phyloP scores from a whole-genome alignment of 495 filamentous ascomycete species.

The Friedmanniomyces simplex region DNA sequence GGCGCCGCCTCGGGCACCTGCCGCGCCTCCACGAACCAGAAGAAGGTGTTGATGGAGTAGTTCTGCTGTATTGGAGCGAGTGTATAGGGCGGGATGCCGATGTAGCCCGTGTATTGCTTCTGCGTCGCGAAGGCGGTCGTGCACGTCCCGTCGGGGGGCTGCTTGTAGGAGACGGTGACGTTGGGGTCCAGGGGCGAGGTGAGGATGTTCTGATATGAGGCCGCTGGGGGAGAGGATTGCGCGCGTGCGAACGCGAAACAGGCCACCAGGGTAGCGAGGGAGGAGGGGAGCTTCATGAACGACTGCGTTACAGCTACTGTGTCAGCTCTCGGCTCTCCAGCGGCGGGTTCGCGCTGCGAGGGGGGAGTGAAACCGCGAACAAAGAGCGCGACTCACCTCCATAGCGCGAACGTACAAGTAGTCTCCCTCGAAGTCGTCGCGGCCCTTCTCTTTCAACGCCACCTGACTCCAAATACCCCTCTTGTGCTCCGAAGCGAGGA shows the following conservation, averaged over 20 bases:
- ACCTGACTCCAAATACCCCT: too few species aligned
- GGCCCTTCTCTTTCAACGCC: too few species aligned
- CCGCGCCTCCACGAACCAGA: constrained; percentile 40
- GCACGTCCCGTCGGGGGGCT: constrained; percentile 39
- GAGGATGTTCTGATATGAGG: constrained; percentile 41
- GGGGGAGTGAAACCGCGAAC: neutral
- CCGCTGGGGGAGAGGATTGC: constrained; percentile 22
- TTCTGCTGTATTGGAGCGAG: constrained; percentile 44
- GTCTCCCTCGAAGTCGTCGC: neutral
- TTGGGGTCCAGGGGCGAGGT: constrained; percentile 46
- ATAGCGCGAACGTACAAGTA: neutral
- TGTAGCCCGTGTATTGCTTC: constrained; percentile 34
- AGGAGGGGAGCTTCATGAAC: constrained; percentile 10
- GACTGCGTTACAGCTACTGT: neutral
- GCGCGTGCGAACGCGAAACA: constrained; percentile 2
- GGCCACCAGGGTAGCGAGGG: constrained; percentile 9
- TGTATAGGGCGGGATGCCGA: constrained; percentile 41
- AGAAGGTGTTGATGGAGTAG: constrained; percentile 48
- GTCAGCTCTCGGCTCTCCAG: too few species aligned
- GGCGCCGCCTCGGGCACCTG: constrained; percentile 33
- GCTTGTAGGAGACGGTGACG: constrained; percentile 52
- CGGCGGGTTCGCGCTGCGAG: too few species aligned
- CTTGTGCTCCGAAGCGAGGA: neutral
- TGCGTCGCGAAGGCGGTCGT: constrained; percentile 25
- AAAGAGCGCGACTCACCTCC: neutral